These are phyloP conservation scores for Claviceps sp. DNA, from an alignment of 2,329 filamentous ascomycete species.

Conservation along the genomic window DNA sequence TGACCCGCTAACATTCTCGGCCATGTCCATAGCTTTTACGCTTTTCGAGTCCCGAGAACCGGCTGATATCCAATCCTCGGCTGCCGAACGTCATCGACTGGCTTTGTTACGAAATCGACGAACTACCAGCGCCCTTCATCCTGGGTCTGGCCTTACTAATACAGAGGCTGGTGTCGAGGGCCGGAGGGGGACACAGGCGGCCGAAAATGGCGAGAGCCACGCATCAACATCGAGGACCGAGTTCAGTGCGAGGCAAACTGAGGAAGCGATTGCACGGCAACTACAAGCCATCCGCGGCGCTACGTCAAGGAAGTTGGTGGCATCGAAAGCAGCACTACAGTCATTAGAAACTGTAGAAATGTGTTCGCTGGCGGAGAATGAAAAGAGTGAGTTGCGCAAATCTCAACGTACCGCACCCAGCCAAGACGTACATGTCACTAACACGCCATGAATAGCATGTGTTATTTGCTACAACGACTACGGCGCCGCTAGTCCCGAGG, in stretches of 20 bases:
- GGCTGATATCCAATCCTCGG: conserved; percentile 8
- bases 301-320: conserved; percentile 29
- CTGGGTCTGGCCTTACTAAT: conserved; percentile 11
- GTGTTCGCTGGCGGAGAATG: conserved; percentile 29
- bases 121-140: conserved; percentile 11
- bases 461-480: conserved; percentile 54
- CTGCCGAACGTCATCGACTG: conserved; percentile 14
- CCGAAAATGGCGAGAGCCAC: neutral
- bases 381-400: conserved; percentile 30
- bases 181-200: neutral
- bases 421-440: neutral
- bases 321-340: conserved; percentile 31
- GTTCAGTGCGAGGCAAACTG: conserved; percentile 7
- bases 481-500: conserved; percentile 42
- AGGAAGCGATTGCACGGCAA: conserved; percentile 24
- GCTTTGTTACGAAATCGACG: conserved; percentile 15
- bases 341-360: conserved; percentile 34
- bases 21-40: neutral
- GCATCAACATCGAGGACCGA: neutral
- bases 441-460: conserved; percentile 29
- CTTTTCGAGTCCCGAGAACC: neutral
- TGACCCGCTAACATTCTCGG: neutral
- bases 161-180: conserved; percentile 10
- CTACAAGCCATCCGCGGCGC: conserved; percentile 34
- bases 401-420: neutral